phyloP scores from a whole-genome alignment of 176 grass and related monocot genomes.

The Chrysopogon serrulatus region DNA sequence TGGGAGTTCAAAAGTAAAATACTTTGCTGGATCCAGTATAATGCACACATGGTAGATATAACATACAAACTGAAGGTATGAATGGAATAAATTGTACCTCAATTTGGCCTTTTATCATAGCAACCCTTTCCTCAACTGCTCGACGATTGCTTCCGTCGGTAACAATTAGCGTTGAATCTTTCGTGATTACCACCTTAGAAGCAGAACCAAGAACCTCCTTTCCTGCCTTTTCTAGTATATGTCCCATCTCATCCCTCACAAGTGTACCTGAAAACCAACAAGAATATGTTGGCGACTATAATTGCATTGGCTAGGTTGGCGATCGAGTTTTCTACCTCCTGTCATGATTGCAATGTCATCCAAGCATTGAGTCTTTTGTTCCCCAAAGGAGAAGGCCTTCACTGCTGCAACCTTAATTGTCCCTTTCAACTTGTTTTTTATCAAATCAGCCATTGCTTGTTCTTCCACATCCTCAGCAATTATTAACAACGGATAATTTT shows the following conservation, averaged over 20 bases:
- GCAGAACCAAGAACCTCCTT: conserved; percentile 87
- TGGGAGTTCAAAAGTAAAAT: conserved; percentile 25
- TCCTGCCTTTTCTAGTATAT: conserved; percentile 67
- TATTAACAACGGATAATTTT: conserved; percentile 78
- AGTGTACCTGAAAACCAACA: conserved; percentile 62
- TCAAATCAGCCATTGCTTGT: conserved; percentile 64
- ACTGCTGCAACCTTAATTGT: conserved; percentile 76
- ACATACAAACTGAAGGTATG: neutral
- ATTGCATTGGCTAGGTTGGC: conserved; percentile 1
- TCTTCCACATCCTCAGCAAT: conserved; percentile 80
- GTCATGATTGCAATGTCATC: conserved; percentile 87
- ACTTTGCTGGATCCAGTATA: neutral
- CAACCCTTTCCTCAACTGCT: conserved; percentile 63
- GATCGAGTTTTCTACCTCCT: conserved; percentile 52
- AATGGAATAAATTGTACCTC: conserved; percentile 47
- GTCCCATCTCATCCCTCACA: conserved; percentile 72
- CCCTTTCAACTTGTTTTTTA: conserved; percentile 86
- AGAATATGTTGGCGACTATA: neutral
- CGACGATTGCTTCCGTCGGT: conserved; percentile 62
- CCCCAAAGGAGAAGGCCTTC: conserved; percentile 89
- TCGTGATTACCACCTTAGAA: conserved; percentile 67
- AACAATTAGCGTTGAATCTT: conserved; percentile 89
- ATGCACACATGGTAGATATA: neutral
- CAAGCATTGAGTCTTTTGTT: conserved; percentile 79
- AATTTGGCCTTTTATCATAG: conserved; percentile 57